Conservation (phyloP, 2,329 filamentous ascomycete genomes). For the Talaromyces funiculosus region DNA sequence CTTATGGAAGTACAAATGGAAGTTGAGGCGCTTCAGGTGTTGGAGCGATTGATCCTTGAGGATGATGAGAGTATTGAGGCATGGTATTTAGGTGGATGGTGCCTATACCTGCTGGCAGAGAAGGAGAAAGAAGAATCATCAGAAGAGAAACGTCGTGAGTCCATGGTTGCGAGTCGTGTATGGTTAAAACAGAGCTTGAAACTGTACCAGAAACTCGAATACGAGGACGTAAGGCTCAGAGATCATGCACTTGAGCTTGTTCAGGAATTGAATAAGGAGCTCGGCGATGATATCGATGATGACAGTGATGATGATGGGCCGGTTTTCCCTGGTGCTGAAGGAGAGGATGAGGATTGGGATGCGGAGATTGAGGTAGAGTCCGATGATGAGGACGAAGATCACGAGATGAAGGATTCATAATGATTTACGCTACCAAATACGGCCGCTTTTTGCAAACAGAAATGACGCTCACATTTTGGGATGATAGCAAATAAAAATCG, state of each 20-base stretch:
- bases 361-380: slow-evolving; percentile 52
- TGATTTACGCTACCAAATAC: not conserved
- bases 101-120: slow-evolving; percentile 63
- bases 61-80: slow-evolving; percentile 93
- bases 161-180: slow-evolving; percentile 68
- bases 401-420: slow-evolving; percentile 51
- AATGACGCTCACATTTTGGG: not conserved
- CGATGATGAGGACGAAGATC: slow-evolving; percentile 36
- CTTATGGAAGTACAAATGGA: slow-evolving; percentile 88
- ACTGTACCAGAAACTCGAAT: slow-evolving; percentile 72
- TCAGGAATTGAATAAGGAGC: slow-evolving; percentile 54
- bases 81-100: slow-evolving; percentile 97
- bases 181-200: slow-evolving; percentile 78
- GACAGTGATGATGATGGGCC: slow-evolving; percentile 54
- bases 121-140: slow-evolving; percentile 40
- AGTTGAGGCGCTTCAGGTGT: slow-evolving; percentile 73
- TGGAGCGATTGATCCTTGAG: slow-evolving; percentile 77
- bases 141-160: slow-evolving; percentile 53
- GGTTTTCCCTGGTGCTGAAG: slow-evolving; percentile 43
- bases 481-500: not conserved
- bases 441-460: not conserved
- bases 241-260: slow-evolving; percentile 42
- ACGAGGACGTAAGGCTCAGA: slow-evolving; percentile 52
- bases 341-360: slow-evolving; percentile 43
- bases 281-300: slow-evolving; percentile 55